Evolutionary conservation across 768 basidiomycete species (phyloP), one percentile per base, ranked within the genome.

Genomic region (Tubosaeta sp.): DNA sequence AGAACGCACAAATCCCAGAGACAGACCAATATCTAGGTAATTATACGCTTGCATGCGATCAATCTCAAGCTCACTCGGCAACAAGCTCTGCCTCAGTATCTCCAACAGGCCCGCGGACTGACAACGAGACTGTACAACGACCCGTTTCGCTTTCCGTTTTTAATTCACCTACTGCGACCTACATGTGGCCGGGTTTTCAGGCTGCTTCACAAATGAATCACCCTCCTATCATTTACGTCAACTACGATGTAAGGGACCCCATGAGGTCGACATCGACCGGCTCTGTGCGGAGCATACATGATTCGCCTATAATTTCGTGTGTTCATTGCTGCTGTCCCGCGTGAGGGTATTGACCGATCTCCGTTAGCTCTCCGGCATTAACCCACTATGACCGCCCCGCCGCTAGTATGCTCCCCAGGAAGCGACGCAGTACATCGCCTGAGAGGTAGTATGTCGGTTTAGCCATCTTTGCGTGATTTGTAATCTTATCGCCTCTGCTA

Each of bases 171-270:
- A 75, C 71, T 50, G 72, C 77, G 54, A 73, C 75, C 43, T 80
- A 71, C 62, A 67, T 71, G 61, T 80, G 77, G 77, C 75, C 75
- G n/a, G 68, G 62, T 51, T 71, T 79, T 54, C 66, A 70, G 57
- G 67, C 74, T 55, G 72, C 74, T 25, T 78, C 74, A 33, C 68
- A 74, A 60, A 76, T 75, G 72, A 62, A 58, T 47, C 60, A 67
- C 53, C 67, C 65, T 46, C 75, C 77, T 27, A 61, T 70, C 48
- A 63, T 73, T 56, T 74, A 75, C 58, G 72, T 72, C 59, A 61
- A 68, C 54, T 63, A 68, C 46, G 60, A 69, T 58, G 60, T 55
- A n/a, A 59, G 62, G 68, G 59, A 63, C 38, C 46, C 62, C 64
- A 61, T 56, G 69, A 69, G 65, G 57, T 64, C 67, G 33, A 54